Evolutionary conservation across 1,284 basidiomycete genomes (phyloP), one percentile per base, ranked within the genome.

Genomic region (Cryptococcus sp.): DNA sequence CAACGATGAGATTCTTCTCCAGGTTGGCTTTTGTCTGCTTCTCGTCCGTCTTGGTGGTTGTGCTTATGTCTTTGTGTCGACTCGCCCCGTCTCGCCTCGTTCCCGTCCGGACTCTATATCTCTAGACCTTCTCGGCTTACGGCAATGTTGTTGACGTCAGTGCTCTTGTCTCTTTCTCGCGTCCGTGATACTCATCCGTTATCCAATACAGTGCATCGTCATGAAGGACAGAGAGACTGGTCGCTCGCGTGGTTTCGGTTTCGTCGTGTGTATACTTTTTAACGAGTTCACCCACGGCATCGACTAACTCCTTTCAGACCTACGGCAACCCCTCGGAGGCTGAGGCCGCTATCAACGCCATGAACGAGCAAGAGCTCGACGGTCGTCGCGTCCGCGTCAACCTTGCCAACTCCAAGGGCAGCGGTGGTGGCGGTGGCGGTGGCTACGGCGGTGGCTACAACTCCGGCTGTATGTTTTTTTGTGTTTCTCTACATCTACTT

Each of bases 211-310:
- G 90, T 89, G 88, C 71, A 91, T 93, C 80, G 93, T 96, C 81
- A 95, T 95, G 93, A 90, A 92, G 83, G 93, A 96, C 83, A 91
- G 93, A 75, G 93, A 95, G 78, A 95, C 93, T 65, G 90, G 91
- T 68, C 91, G 93, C 76, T 95, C 93, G 69, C 91, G 93, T 74
- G 91, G 93, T 76, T 97, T 97, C 79, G 93, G 93, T 64, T 96
- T 96, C 80, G 93, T 97, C 69, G 77, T 78, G 61, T 54, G 76
- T 78, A 56, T 60, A 54, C 25, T 60, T 35, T 35, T 47, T 46
- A 46, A 50, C 22, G 5, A 22, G 19, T 35, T 46, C 49, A 23
- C 19, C 19, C 49, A 39, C 38, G 5, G 6, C 39, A 22, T 20
- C 39, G 22, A 23, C 50, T 49, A 11, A 10, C 38, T 40, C 46